Evolutionary conservation across 257 asterid genomes (phyloP).

Genomic region (Solanum lycopersicoides): DNA sequence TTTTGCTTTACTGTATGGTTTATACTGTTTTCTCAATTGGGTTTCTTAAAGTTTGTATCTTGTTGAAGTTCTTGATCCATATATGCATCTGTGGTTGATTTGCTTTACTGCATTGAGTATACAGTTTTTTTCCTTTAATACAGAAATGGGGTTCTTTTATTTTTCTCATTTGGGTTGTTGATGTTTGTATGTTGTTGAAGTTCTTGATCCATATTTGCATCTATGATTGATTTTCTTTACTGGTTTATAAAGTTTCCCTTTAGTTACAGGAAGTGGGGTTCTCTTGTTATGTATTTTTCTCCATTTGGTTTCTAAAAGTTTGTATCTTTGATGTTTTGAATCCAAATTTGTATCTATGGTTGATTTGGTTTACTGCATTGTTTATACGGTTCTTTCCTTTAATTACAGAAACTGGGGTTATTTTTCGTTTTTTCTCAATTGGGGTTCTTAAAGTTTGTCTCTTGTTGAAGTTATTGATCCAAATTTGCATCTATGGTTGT

Average conservation of each 20-base stretch:
- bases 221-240: background rate
- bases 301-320: background rate
- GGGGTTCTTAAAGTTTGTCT: background rate
- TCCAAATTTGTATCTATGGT: background rate
- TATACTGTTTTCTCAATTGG: background rate
- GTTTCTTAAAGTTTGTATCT: background rate
- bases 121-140: background rate
- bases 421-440: background rate
- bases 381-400: background rate
- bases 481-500: background rate
- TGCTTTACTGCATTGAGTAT: background rate
- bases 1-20: background rate
- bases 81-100: background rate
- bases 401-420: background rate
- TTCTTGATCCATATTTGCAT: background rate
- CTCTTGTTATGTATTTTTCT: background rate
- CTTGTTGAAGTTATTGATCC: background rate
- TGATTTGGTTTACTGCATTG: background rate
- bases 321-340: background rate
- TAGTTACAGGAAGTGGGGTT: background rate
- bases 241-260: background rate
- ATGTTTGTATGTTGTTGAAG: background rate
- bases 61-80: background rate
- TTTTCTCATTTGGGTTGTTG: background rate
- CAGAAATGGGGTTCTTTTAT: background rate